Conservation (phyloP, 495 filamentous ascomycete species). For the Staphylotrichum longicolle region DNA sequence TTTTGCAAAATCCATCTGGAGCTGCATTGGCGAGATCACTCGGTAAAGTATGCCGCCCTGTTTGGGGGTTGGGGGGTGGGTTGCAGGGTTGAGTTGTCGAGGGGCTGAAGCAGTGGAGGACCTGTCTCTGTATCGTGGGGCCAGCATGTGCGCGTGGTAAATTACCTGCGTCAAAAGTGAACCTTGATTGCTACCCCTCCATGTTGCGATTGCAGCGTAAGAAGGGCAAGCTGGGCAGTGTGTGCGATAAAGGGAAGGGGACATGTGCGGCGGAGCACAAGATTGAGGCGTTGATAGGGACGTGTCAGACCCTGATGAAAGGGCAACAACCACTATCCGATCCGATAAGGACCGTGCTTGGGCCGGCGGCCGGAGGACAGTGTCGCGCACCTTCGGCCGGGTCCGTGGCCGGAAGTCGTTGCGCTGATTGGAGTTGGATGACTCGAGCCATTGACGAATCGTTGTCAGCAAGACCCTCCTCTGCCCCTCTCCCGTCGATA, state of each 20-base stretch:
- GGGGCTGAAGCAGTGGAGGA: neutral
- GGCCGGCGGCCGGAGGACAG: neutral
- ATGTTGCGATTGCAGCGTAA: conserved; percentile 5
- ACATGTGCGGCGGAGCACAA: neutral
- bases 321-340: conserved; percentile 4
- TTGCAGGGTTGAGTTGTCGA: neutral
- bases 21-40: conserved; percentile 3
- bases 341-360: conserved; percentile 15
- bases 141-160: neutral
- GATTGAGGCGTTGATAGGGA: neutral
- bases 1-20: conserved; percentile 11
- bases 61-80: neutral
- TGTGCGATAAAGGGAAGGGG: neutral
- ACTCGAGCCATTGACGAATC: conserved; percentile 11
- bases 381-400: neutral
- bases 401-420: conserved; percentile 2
- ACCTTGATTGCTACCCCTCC: conserved; percentile 13
- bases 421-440: neutral
- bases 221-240: neutral
- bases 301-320: neutral
- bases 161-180: neutral
- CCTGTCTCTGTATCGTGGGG: neutral
- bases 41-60: neutral
- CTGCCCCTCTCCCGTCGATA: neutral
- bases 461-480: neutral